Evolutionary conservation across 768 basidiomycete genomes (phyloP), one percentile per base, ranked within the genome.

Genomic region (Amanita rubescens): DNA sequence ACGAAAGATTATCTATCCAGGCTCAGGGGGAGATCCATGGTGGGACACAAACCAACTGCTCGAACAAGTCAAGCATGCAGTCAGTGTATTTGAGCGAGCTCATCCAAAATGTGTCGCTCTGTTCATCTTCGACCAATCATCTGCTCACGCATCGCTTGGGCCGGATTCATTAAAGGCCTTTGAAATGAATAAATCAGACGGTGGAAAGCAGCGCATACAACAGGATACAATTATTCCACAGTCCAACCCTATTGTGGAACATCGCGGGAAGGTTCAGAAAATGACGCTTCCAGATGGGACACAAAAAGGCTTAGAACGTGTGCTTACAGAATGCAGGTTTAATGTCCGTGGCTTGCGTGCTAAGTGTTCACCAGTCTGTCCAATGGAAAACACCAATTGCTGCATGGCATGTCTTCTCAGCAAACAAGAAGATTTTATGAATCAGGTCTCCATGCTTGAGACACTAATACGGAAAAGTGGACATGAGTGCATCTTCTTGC

Each of bases 61-160:
- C 22, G 55, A 42, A 4, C 73, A 76, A 48, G 58, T 71, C 30
- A 58, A 59, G 19, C 44, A 63, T 20, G 67, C 68, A 17, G 68
- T 76, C 19, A 2, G 54, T 0, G 63, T 75, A 11, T 72, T 74
- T 59, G 69, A 75, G 35, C 49, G 52, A n/a, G 61, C 62, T 5
- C 65, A 71, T 59, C 70, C 71, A 2, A 59, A 61, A 5, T 61
- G 61, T 3, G 56, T 62, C 7, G 61, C 59, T 0, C 54, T 74
- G 0, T 74, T 75, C 35, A 59, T 75, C 24, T 75, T 71, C 58
- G 69, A 76, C 60, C 68, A 74, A 45, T 73, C 73, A 9, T 73
- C 74, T 1, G 71, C 71, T 24, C 73, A 76, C 59, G 69, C 59
- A 0, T 65, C 67, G 3, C 60, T 73, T 11, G 58, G 67, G 15